Conservation (phyloP, 768 basidiomycete species). For the Lentinula sp. region DNA sequence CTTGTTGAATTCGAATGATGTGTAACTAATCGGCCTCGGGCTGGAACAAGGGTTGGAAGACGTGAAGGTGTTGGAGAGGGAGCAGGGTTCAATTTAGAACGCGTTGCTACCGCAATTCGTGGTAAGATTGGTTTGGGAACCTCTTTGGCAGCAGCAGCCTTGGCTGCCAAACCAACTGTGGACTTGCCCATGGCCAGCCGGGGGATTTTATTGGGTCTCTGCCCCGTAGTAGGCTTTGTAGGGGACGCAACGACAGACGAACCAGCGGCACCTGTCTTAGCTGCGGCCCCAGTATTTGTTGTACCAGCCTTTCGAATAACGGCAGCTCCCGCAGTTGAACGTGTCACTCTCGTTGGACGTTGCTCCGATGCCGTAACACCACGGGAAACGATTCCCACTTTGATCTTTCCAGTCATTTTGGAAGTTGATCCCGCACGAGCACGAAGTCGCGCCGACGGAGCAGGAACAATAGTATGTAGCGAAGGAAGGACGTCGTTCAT, state of each 20-base stretch:
- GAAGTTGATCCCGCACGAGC: conserved; percentile 18
- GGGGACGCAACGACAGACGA: conserved; percentile 29
- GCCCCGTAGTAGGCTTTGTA: conserved; percentile 33
- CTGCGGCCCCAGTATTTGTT: conserved; percentile 7
- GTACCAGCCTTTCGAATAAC: conserved; percentile 50
- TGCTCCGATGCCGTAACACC: conserved; percentile 62
- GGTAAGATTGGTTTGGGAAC: conserved; percentile 24
- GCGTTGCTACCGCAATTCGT: conserved; percentile 10
- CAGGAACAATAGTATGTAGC: conserved; percentile 42
- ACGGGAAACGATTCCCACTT: conserved; percentile 33
- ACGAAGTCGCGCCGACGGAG: conserved; percentile 12
- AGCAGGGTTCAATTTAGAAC: conserved; percentile 32
- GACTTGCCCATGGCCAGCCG: conserved; percentile 50
- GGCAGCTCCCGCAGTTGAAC: conserved; percentile 57
- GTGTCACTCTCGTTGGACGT: conserved; percentile 66
- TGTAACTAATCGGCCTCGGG: conserved; percentile 41
- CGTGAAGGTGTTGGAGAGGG: conserved; percentile 70
- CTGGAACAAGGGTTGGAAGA: conserved; percentile 62
- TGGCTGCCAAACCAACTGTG: conserved; percentile 30
- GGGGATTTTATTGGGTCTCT: conserved; percentile 65
- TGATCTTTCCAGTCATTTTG: conserved; percentile 20
- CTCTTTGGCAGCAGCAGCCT: conserved; percentile 30
- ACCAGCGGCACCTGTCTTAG: conserved; percentile 6
- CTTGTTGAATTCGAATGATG: conserved; percentile 41
- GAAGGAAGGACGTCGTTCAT: conserved; percentile 61